Conservation (phyloP, 2,329 filamentous ascomycete genomes). For the Calonectria hawksworthii region DNA sequence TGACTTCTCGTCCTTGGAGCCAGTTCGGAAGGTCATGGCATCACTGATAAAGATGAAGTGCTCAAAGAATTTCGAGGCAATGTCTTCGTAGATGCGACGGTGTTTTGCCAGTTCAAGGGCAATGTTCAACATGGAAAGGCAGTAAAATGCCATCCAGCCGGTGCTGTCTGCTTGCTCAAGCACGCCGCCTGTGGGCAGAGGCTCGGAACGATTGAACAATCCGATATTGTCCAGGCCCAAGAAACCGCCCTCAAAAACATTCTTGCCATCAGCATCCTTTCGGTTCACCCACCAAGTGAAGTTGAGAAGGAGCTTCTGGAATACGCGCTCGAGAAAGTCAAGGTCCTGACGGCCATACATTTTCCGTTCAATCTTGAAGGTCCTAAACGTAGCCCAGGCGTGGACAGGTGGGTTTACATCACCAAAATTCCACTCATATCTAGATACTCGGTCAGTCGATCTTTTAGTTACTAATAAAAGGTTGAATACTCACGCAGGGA, state of each 20-base stretch:
- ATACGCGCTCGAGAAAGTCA: slow-evolving; percentile 95
- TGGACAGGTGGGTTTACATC: slow-evolving; percentile 98
- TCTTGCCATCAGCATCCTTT: slow-evolving; percentile 94
- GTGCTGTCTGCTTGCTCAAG: slow-evolving; percentile 98
- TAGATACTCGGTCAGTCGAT: slow-evolving; percentile 44
- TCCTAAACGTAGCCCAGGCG: slow-evolving; percentile 94
- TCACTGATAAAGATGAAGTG: slow-evolving; percentile 98
- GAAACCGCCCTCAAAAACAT: slow-evolving; percentile 97
- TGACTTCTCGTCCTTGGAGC: slow-evolving; percentile 79
- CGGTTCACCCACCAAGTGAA: slow-evolving; percentile 99
- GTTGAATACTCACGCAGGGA: slow-evolving; percentile 78
- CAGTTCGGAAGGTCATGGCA: slow-evolving; percentile 90
- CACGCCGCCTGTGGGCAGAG: slow-evolving; percentile 91
- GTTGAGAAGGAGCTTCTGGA: slow-evolving; percentile 95
- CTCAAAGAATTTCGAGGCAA: slow-evolving; percentile 98
- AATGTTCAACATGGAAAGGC: slow-evolving; percentile 96
- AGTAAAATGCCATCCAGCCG: slow-evolving; percentile 99
- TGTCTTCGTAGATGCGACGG: slow-evolving; percentile 93
- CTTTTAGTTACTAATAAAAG: neutral
- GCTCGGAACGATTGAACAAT: slow-evolving; percentile 96
- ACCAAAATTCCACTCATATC: slow-evolving; percentile 95
- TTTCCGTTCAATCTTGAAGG: slow-evolving; percentile 98
- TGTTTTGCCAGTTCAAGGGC: slow-evolving; percentile 95
- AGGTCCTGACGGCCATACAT: slow-evolving; percentile 95
- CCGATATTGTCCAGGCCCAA: slow-evolving; percentile 97